Evolutionary conservation across 352 stramenopile genomes (phyloP).

Genomic region (Globisporangium takayamanum): DNA sequence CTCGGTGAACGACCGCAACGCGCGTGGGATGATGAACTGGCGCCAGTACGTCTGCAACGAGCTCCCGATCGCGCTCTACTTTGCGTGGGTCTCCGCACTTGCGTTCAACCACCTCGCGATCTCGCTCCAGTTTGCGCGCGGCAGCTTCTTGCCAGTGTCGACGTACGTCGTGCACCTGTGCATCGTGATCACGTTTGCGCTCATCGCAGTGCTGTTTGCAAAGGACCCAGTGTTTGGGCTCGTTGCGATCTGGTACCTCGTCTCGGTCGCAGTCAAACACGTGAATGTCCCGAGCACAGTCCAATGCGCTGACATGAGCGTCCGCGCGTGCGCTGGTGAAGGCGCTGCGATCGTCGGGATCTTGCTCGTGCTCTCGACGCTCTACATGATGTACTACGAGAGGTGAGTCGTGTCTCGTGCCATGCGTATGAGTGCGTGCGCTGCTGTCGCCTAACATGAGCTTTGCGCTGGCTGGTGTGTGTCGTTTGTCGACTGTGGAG

Average conservation of each 20-base stretch:
- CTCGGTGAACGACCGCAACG: slow-evolving; percentile 65
- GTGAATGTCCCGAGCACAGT: slow-evolving; percentile 35
- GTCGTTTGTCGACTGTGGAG: slow-evolving; percentile 3
- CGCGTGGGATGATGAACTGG: slow-evolving; percentile 46
- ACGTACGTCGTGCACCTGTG: slow-evolving; percentile 61
- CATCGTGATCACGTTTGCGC: slow-evolving; percentile 49
- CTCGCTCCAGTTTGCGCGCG: slow-evolving; percentile 48
- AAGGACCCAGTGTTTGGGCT: slow-evolving; percentile 56
- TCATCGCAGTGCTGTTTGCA: slow-evolving; percentile 53
- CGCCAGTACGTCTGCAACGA: slow-evolving; percentile 68
- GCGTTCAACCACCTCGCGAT: slow-evolving; percentile 65
- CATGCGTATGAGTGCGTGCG: neutral
- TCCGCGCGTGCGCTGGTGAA: slow-evolving; percentile 57
- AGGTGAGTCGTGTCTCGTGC: slow-evolving; percentile 26
- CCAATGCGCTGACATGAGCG: slow-evolving; percentile 41
- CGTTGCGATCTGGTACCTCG: slow-evolving; percentile 65
- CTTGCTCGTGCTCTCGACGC: slow-evolving; percentile 44
- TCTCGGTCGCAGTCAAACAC: slow-evolving; percentile 53
- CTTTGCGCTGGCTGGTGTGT: neutral
- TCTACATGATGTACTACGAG: slow-evolving; percentile 47
- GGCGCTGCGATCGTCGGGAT: slow-evolving; percentile 47
- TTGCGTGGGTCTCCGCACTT: slow-evolving; percentile 67
- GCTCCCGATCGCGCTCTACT: slow-evolving; percentile 69
- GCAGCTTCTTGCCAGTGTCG: slow-evolving; percentile 41
- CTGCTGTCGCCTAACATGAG: neutral